These are phyloP conservation scores for Przewalskia tangutica DNA, from an alignment of 257 asterid genomes.

Conservation along the genomic window DNA sequence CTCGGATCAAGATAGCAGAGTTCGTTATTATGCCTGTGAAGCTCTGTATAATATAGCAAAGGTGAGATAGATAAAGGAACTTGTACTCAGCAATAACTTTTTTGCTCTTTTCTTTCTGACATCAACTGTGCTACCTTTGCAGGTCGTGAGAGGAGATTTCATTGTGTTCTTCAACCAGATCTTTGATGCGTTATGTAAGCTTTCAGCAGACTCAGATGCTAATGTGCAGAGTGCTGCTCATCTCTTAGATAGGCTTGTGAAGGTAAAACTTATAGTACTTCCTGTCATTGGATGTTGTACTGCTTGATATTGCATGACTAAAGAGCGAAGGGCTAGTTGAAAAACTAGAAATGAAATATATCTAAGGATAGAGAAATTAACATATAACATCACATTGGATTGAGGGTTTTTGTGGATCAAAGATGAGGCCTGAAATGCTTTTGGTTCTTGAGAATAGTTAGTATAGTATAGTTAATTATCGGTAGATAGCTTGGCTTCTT, in stretches of 20 bases:
- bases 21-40: conserved; percentile 98
- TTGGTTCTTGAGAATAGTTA: neutral
- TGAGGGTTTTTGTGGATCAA: neutral
- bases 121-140: conserved; percentile 19
- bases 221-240: conserved; percentile 99
- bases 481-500: neutral
- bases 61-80: conserved; percentile 34
- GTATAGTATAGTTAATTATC: neutral
- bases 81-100: neutral
- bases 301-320: neutral
- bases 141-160: conserved; percentile 99
- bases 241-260: conserved; percentile 96
- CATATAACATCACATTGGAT: neutral
- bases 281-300: neutral
- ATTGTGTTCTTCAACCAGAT: conserved; percentile 95
- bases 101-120: neutral
- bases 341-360: neutral
- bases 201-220: conserved; percentile 96
- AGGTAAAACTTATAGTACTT: conserved; percentile 33
- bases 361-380: neutral
- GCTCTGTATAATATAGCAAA: conserved; percentile 96
- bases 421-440: neutral
- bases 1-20: conserved; percentile 95
- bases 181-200: conserved; percentile 93
- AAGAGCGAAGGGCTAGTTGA: neutral